A percentile compares a stretch with the other conserved stretches of the same genome.
Evolutionary conservation across 371 early-diverging fungal species (phyloP).

Genomic region (Rhizopus delemar): DNA sequence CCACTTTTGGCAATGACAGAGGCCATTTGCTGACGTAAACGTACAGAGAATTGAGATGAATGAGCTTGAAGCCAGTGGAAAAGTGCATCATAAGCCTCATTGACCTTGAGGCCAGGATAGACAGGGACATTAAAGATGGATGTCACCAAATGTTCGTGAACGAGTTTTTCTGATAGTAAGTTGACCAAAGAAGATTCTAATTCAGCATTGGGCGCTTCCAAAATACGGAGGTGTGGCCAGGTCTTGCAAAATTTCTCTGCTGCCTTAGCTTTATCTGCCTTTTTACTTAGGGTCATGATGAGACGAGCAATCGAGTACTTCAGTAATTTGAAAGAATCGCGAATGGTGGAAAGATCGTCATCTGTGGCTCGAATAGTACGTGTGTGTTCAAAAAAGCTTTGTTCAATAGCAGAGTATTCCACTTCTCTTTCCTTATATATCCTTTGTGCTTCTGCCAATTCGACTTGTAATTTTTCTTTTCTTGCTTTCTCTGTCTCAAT

Average conservation of each 20-base stretch:
- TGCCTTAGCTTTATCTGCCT: constrained; percentile 50
- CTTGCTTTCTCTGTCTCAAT: constrained; percentile 33
- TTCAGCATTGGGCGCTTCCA: constrained; percentile 35
- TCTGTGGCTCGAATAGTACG: constrained; percentile 62
- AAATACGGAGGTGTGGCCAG: constrained; percentile 40
- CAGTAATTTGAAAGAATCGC: constrained; percentile 56
- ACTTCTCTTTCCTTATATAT: constrained; percentile 41
- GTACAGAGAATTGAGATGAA: constrained; percentile 50
- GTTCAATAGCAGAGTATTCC: constrained; percentile 51
- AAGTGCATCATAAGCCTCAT: constrained; percentile 55
- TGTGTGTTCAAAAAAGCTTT: constrained; percentile 59
- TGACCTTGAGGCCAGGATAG: constrained; percentile 56
- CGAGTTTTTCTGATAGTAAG: constrained; percentile 56
- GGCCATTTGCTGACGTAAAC: constrained; percentile 62
- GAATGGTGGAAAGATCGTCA: constrained; percentile 65
- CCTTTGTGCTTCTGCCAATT: constrained; percentile 37
- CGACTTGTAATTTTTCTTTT: constrained; percentile 35
- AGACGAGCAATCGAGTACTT: constrained; percentile 60
- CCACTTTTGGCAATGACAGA: constrained; percentile 54
- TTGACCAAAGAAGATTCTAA: constrained; percentile 55
- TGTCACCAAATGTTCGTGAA: constrained; percentile 53
- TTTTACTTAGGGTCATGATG: constrained; percentile 58
- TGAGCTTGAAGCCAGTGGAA: constrained; percentile 52
- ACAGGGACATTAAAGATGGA: constrained; percentile 52
- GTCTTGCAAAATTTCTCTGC: constrained; percentile 36